These are phyloP conservation scores for Leccinum subgranulosum DNA, from an alignment of 768 basidiomycete species.

Conservation along the genomic window DNA sequence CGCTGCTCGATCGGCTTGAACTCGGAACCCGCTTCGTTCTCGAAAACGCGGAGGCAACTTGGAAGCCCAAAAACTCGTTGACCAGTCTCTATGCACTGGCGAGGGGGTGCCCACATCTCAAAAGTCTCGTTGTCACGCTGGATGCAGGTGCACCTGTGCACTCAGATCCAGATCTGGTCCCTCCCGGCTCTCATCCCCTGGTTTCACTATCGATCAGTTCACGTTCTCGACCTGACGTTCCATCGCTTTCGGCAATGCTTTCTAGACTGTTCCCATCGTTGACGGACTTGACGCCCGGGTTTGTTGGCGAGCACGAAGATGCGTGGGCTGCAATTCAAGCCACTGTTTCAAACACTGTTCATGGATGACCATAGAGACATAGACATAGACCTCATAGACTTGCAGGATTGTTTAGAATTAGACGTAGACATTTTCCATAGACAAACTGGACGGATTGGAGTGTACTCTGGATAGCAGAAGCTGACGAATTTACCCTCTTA, in stretches of 20 bases:
- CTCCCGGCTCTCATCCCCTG: conserved; percentile 20
- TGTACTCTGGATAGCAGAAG: neutral
- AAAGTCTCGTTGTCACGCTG: conserved; percentile 19
- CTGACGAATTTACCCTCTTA: neutral
- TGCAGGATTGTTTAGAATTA: neutral
- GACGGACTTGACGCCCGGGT: conserved; percentile 32
- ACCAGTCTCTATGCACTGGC: conserved; percentile 16
- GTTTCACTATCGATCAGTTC: conserved; percentile 35
- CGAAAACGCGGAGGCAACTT: conserved; percentile 19
- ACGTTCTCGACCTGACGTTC: conserved; percentile 27
- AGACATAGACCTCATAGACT: conserved; percentile 6
- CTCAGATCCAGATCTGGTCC: neutral
- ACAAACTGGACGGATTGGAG: neutral
- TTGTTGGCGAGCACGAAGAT: conserved; percentile 29
- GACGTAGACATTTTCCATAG: neutral
- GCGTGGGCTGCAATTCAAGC: conserved; percentile 25
- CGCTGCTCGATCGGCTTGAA: conserved; percentile 40
- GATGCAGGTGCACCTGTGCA: conserved; percentile 1
- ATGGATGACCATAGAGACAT: neutral
- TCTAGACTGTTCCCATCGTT: conserved; percentile 40
- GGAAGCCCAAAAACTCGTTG: conserved; percentile 19
- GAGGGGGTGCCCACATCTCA: conserved; percentile 15
- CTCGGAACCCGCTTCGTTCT: conserved; percentile 32
- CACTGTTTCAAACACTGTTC: conserved; percentile 1
- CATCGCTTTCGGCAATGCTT: conserved; percentile 29